These are phyloP conservation scores for Leptomonas seymouri DNA, from an alignment of 208 protist genomes.

Conservation along the genomic window DNA sequence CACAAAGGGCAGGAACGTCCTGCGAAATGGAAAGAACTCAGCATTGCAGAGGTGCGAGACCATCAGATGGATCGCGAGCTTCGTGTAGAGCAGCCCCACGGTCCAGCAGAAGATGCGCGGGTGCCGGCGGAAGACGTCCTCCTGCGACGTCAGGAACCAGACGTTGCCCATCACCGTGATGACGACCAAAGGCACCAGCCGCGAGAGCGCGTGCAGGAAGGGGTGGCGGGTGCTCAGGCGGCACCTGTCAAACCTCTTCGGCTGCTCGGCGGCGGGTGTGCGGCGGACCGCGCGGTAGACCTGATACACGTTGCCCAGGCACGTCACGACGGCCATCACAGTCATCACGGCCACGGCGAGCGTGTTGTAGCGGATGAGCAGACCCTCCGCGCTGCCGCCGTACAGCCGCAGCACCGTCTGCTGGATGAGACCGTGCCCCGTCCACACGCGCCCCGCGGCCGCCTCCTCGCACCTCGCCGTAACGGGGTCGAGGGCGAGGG, in stretches of 20 bases:
- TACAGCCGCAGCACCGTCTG: conserved; percentile 58
- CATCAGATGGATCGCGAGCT: conserved; percentile 85
- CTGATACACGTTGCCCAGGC: conserved; percentile 61
- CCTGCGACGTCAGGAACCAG: conserved; percentile 70
- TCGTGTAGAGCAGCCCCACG: conserved; percentile 79
- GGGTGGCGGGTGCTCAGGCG: conserved; percentile 29
- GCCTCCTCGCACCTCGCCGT: conserved; percentile 17
- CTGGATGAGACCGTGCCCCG: conserved; percentile 55
- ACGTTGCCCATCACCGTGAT: conserved; percentile 56
- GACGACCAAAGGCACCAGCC: conserved; percentile 52
- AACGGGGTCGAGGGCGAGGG: conserved; percentile 18
- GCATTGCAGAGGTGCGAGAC: conserved; percentile 65
- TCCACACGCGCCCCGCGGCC: conserved; percentile 33
- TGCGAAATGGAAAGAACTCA: conserved; percentile 56
- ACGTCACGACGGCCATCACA: conserved; percentile 42
- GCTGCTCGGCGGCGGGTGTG: conserved; percentile 9
- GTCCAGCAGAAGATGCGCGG: conserved; percentile 87
- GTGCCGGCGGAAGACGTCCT: conserved; percentile 73
- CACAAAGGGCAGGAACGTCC: conserved; percentile 75
- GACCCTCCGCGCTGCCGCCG: conserved; percentile 33
- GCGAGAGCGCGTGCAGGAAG: conserved; percentile 69
- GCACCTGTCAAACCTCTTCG: conserved; percentile 11
- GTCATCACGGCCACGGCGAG: conserved; percentile 53
- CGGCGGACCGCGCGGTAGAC: conserved; percentile 57
- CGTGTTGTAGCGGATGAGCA: conserved; percentile 77